Evolutionary conservation across 179 eudicot species (phyloP).

Genomic region (Silene noctiflora): DNA sequence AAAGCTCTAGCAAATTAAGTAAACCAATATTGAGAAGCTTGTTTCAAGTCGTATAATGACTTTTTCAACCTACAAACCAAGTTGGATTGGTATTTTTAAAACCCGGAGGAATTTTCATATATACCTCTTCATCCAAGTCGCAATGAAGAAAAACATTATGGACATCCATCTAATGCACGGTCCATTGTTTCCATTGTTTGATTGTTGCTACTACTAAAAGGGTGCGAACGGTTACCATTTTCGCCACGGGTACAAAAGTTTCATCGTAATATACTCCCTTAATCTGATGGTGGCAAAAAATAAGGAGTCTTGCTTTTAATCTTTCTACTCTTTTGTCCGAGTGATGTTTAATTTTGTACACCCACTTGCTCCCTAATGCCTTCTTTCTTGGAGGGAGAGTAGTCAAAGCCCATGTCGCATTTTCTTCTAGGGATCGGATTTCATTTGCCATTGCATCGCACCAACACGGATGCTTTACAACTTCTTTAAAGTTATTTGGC

Average conservation of each 20-base stretch:
- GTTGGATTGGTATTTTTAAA: background rate
- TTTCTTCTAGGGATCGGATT: background rate
- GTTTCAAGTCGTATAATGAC: too few relatives aligned
- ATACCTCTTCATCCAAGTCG: too few relatives aligned
- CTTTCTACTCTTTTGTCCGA: background rate
- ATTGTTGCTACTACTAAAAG: background rate
- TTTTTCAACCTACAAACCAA: background rate
- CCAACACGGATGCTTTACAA: background rate
- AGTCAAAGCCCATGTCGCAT: background rate
- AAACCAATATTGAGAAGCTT: conserved; percentile 3
- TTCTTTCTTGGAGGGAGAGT: background rate
- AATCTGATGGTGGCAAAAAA: background rate
- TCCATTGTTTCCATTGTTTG: background rate
- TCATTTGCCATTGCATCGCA: background rate
- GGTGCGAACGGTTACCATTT: too few relatives aligned
- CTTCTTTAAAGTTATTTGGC: background rate
- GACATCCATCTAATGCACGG: background rate
- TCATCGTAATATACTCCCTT: background rate
- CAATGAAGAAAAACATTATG: too few relatives aligned
- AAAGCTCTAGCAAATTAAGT: background rate
- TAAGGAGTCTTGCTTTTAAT: background rate
- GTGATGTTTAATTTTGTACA: background rate
- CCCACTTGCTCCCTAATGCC: background rate
- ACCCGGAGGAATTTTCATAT: conserved; percentile 1
- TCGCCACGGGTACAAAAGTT: background rate